Conservation (phyloP, 148 eudicot species). For the Rhododendron griersonianum region DNA sequence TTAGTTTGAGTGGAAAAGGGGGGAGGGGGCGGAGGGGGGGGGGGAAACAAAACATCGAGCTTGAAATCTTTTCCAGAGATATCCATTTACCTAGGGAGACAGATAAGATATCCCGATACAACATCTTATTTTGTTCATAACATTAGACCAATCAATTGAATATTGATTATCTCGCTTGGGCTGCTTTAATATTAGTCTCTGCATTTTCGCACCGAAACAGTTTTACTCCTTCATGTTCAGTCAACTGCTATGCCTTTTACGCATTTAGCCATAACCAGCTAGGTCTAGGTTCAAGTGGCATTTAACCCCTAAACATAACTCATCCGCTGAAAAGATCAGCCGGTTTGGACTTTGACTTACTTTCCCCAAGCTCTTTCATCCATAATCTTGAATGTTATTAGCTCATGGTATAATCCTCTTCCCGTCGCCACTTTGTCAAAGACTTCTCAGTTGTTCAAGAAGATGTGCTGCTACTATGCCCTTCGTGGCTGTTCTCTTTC, state of each 20-base stretch:
- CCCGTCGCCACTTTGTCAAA: not conserved
- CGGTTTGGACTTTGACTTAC: not conserved
- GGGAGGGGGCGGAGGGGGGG: too few species aligned
- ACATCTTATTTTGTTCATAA: not conserved
- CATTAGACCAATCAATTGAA: not conserved
- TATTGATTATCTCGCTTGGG: not conserved
- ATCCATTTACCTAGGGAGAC: not conserved
- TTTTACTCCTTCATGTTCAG: not conserved
- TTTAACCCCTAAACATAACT: not conserved
- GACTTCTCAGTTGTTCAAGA: not conserved
- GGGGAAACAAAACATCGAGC: not conserved
- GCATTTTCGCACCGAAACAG: not conserved
- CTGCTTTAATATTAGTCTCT: not conserved
- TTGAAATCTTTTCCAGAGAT: not conserved
- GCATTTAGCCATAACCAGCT: not conserved
- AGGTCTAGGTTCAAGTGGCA: not conserved
- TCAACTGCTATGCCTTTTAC: not conserved
- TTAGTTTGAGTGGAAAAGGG: not conserved
- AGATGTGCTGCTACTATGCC: not conserved
- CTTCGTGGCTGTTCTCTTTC: not conserved
- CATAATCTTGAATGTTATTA: not conserved
- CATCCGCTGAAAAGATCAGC: not conserved
- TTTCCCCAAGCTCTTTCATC: not conserved
- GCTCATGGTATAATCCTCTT: not conserved
- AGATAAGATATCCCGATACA: not conserved